Conservation (phyloP, 1,284 basidiomycete genomes). For the Afroboletus lepidellus region DNA sequence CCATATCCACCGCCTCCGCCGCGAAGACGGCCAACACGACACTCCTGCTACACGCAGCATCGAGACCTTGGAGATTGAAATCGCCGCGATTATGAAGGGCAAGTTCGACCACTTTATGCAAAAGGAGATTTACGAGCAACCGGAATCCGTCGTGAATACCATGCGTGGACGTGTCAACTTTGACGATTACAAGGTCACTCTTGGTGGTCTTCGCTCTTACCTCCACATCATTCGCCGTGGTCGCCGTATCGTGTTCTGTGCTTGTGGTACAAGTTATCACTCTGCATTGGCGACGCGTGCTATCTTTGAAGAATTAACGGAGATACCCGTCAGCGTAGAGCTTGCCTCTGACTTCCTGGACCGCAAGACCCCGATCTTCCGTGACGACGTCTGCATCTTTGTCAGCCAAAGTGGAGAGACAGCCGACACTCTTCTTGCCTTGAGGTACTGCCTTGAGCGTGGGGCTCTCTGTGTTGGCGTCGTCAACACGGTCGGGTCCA, state of each 20-base stretch:
- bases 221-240: conserved; percentile 95
- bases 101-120: conserved; percentile 99
- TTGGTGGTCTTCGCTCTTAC: conserved; percentile 95
- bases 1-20: conserved; percentile 97
- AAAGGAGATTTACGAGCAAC: conserved; percentile 99
- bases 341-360: conserved; percentile 98
- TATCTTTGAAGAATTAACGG: conserved; percentile 98
- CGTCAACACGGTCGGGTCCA: conserved; percentile 98
- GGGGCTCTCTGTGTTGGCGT: conserved; percentile 96
- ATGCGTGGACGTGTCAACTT: conserved; percentile 99
- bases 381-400: conserved; percentile 97
- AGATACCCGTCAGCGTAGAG: conserved; percentile 98
- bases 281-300: conserved; percentile 96
- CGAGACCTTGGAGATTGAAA: conserved; percentile 98
- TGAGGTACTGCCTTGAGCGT: conserved; percentile 95
- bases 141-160: conserved; percentile 99
- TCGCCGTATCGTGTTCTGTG: conserved; percentile 93
- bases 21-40: conserved; percentile 65
- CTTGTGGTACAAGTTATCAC: conserved; percentile 98
- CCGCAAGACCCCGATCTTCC: conserved; percentile 98
- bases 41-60: conserved; percentile 86
- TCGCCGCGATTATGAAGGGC: conserved; percentile 99
- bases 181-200: conserved; percentile 86
- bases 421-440: conserved; percentile 94
- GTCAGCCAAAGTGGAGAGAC: conserved; percentile 99